A percentile compares a stretch with the other conserved stretches of the same genome.
Conservation (phyloP, 257 asterid species). For the Nemophila menziesii region DNA sequence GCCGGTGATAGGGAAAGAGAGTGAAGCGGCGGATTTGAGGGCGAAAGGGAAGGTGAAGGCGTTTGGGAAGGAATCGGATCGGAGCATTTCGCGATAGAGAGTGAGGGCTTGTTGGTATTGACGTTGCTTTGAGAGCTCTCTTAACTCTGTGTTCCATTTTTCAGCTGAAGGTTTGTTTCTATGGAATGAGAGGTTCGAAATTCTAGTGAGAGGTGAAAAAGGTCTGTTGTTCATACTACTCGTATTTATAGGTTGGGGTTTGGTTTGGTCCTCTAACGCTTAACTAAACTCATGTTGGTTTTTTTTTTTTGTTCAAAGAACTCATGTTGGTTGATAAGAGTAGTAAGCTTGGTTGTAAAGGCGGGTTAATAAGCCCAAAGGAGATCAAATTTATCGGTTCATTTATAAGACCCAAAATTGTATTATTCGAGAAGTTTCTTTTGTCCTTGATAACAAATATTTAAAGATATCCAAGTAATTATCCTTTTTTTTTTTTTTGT, state of each 20-base stretch:
- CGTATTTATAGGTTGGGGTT: too few species aligned
- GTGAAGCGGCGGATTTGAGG: slow-evolving; percentile 64
- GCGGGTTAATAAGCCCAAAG: too few species aligned
- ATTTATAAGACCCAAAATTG: too few species aligned
- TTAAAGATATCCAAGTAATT: too few species aligned
- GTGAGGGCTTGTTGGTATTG: slow-evolving; percentile 38
- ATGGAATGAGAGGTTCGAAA: slow-evolving; percentile 5
- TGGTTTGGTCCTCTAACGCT: background rate
- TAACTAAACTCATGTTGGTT: too few species aligned
- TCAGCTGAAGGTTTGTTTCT: slow-evolving; percentile 11
- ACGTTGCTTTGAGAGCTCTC: slow-evolving; percentile 58
- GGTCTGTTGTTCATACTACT: slow-evolving; percentile 29
- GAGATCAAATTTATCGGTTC: too few species aligned
- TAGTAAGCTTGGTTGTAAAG: too few species aligned
- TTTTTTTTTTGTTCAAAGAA: too few species aligned
- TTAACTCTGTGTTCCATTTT: slow-evolving; percentile 62
- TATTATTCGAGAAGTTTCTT: too few species aligned
- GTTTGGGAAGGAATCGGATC: slow-evolving; percentile 48
- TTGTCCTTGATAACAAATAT: too few species aligned
- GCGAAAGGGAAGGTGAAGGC: slow-evolving; percentile 83
- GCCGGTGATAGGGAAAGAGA: slow-evolving; percentile 37
- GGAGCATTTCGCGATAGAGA: slow-evolving; percentile 66
- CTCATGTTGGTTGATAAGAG: too few species aligned
- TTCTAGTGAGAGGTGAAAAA: slow-evolving; percentile 11
- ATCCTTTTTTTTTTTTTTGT: too few species aligned